These are phyloP conservation scores for Thermothelomyces thermophilus DNA, from an alignment of 2,329 filamentous ascomycete species.

Conservation along the genomic window DNA sequence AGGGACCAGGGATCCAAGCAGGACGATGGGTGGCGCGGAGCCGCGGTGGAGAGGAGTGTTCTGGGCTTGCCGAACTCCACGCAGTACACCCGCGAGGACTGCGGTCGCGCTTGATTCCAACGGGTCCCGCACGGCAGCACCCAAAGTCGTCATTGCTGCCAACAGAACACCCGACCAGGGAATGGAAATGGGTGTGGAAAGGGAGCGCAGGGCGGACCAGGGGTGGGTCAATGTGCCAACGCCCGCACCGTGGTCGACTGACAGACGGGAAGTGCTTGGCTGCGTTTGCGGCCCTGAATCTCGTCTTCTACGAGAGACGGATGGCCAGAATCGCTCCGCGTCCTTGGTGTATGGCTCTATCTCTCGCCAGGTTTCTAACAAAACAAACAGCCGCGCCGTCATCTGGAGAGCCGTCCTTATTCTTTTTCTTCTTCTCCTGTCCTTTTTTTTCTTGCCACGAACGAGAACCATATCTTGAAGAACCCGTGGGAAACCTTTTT, in stretches of 20 bases:
- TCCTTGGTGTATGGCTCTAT: not conserved
- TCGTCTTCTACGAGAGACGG: slow-evolving; percentile 9
- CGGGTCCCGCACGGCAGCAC: not conserved
- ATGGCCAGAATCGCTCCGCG: slow-evolving; percentile 6
- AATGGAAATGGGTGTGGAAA: slow-evolving; percentile 5
- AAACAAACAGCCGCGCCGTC: too few relatives aligned
- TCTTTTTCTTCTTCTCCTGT: too few relatives aligned
- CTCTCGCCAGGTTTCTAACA: not conserved
- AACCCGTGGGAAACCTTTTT: not conserved
- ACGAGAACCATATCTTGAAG: not conserved
- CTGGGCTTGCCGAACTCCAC: not conserved
- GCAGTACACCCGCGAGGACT: too few relatives aligned
- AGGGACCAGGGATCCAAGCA: not conserved
- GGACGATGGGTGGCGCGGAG: too few relatives aligned
- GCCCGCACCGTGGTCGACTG: slow-evolving; percentile 15
- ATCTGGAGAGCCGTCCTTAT: too few relatives aligned
- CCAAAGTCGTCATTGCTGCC: slow-evolving; percentile 1
- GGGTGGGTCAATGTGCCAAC: slow-evolving; percentile 17
- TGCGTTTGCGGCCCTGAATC: slow-evolving; percentile 22
- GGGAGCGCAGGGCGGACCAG: slow-evolving; percentile 2
- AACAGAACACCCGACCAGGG: slow-evolving; percentile 8
- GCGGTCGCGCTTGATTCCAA: slow-evolving; percentile 1
- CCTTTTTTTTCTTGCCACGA: not conserved
- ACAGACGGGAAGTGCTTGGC: slow-evolving; percentile 18
- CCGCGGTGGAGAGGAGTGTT: slow-evolving; percentile 3